Evolutionary conservation across 495 filamentous ascomycete genomes (phyloP), one percentile per base, ranked within the genome.

Genomic region (Hypoxylon crocopeplum): DNA sequence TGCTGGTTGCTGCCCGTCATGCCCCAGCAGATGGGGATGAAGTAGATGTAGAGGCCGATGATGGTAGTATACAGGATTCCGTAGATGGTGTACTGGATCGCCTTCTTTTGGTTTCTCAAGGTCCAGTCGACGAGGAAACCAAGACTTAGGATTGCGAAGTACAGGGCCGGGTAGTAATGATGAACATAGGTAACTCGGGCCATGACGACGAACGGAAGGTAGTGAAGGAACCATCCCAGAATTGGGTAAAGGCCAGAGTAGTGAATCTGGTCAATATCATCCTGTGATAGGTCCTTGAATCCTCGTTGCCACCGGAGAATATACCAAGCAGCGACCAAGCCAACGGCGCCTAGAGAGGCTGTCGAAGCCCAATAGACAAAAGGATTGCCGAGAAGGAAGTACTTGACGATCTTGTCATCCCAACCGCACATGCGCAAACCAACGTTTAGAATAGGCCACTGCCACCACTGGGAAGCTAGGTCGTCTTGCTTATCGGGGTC

Each of bases 401-500:
- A 98, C 73, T 98, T 98, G 73, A 96, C 84, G 48, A 91, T 92
- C 64, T 85, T 84, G 66, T 97, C 92, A 64, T 97, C 94, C 94
- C 94, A 98, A 65, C 92, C 88, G 75, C 94, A 98, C 94, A 98
- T 98, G 51, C 94, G 88, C 48, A 98, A 80, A 50, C 94, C 94
- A 52, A 98, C 94, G 70, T 98, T 80, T 22, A 98, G 82, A 60
- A 98, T 86, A 20, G 94, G 94, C 94, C 94, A 98, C 74, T 98
- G 93, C 94, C 94, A 98, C 78, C 93, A 96, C 52, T 92, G 83
- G 15, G 94, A 98, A 36, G 94, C 95, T 22, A 98, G 82, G 70
- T 98, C 94, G 69, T 98, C 94, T 75, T 98, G 94, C 82, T 98
- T 98, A 73, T 98, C 94, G 3, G 94, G 95, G 68, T 98, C 95